These are phyloP conservation scores for Alternaria infectoria DNA, from an alignment of 2,329 filamentous ascomycete species.

Conservation along the genomic window DNA sequence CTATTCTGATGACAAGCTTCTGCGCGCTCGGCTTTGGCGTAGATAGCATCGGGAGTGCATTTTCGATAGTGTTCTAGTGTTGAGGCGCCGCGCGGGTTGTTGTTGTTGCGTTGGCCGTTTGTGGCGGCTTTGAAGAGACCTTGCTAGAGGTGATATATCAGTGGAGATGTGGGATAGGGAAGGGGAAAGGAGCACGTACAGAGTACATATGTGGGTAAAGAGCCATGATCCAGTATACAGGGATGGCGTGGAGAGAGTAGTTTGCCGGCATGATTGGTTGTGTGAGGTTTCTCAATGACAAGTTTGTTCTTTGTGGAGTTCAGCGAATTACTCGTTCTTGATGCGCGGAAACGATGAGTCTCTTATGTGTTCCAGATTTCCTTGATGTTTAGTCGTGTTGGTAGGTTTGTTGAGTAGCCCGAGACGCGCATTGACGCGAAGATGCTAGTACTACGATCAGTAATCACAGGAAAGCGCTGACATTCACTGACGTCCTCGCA, in stretches of 20 bases:
- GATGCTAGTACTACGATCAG: background rate
- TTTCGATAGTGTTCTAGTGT: background rate
- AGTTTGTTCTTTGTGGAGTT: no score
- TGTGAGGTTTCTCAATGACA: background rate
- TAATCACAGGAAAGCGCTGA: background rate
- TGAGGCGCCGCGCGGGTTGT: background rate
- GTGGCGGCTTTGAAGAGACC: background rate
- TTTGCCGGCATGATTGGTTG: background rate
- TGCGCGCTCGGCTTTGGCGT: background rate
- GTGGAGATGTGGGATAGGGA: no score
- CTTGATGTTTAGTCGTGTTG: background rate
- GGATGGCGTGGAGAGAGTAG: background rate
- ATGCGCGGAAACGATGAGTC: background rate
- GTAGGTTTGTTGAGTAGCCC: background rate
- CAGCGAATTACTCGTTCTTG: background rate
- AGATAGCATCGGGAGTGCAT: background rate
- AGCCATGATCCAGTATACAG: background rate
- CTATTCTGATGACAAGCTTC: background rate
- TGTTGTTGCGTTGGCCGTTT: background rate
- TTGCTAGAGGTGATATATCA: no score
- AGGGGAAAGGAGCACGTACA: background rate
- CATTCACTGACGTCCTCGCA: background rate
- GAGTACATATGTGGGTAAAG: background rate
- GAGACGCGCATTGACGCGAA: background rate
- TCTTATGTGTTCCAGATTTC: background rate